phyloP scores from a whole-genome alignment of 108 stramenopile species.

The Schizochytrium sp. region DNA sequence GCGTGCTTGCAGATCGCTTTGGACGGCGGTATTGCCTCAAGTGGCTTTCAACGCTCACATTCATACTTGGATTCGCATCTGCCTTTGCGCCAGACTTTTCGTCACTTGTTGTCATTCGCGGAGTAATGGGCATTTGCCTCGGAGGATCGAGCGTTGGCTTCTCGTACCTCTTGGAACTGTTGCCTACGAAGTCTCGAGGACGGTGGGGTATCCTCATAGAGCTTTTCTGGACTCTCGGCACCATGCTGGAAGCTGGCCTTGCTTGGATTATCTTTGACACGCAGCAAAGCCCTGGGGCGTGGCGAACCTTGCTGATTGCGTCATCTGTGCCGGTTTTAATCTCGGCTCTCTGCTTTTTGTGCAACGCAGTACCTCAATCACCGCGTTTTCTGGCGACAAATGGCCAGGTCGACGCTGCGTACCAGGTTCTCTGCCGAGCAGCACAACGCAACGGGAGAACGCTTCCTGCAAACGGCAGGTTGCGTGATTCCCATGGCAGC shows the following conservation, averaged over 20 bases:
- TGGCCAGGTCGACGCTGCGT: not conserved
- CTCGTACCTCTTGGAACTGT: slow-evolving; percentile 14
- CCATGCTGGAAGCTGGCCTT: not conserved
- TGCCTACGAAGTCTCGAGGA: slow-evolving; percentile 3
- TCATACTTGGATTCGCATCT: not conserved
- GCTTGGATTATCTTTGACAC: not conserved
- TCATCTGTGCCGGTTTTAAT: not conserved
- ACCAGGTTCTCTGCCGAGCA: not conserved
- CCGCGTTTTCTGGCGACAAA: not conserved
- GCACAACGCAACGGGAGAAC: not conserved
- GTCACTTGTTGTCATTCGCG: not conserved
- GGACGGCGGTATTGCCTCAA: not conserved
- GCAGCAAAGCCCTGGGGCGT: not conserved
- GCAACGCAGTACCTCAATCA: not conserved
- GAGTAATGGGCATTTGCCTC: not conserved
- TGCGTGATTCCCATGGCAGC: not conserved
- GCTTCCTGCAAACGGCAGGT: not conserved
- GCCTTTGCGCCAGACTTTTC: not conserved
- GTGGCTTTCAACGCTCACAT: not conserved
- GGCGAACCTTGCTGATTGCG: not conserved
- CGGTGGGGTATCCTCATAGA: slow-evolving; percentile 10
- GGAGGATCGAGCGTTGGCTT: slow-evolving; percentile 20
- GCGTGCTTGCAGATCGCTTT: not conserved
- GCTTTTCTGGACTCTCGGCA: slow-evolving; percentile 18
- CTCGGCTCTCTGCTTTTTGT: not conserved